Evolutionary conservation across 2,329 filamentous ascomycete genomes (phyloP).

Genomic region (Aspergillus felis): DNA sequence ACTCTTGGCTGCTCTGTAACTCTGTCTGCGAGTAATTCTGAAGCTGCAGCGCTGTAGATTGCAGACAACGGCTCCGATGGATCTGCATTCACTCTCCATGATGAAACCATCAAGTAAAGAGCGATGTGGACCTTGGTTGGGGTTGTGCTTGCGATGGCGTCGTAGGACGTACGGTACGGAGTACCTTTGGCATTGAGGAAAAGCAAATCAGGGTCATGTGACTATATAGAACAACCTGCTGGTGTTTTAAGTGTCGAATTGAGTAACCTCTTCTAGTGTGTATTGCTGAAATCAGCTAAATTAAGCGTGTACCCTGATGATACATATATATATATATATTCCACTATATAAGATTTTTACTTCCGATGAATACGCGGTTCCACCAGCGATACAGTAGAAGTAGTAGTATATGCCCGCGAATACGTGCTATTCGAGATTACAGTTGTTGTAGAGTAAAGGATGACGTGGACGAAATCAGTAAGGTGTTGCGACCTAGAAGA

Average conservation of each 20-base stretch:
- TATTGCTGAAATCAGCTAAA: too few species aligned
- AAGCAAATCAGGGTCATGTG: neutral
- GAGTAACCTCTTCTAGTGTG: too few species aligned
- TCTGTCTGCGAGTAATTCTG: neutral
- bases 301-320: too few species aligned
- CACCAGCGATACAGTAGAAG: neutral
- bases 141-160: neutral
- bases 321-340: too few species aligned
- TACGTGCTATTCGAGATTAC: neutral
- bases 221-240: neutral
- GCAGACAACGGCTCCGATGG: neutral
- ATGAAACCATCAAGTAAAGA: neutral
- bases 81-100: neutral
- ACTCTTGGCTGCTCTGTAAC: too few species aligned
- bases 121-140: neutral
- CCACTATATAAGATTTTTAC: too few species aligned
- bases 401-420: neutral
- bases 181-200: too few species aligned
- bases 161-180: neutral
- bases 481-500: constrained; percentile 15
- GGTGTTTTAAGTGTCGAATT: too few species aligned
- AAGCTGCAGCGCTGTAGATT: neutral
- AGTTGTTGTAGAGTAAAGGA: neutral
- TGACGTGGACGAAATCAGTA: neutral
- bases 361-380: neutral